Base-by-base conservation (phyloP, 2,329 filamentous ascomycete genomes). In the Botrytis elliptica region DNA sequence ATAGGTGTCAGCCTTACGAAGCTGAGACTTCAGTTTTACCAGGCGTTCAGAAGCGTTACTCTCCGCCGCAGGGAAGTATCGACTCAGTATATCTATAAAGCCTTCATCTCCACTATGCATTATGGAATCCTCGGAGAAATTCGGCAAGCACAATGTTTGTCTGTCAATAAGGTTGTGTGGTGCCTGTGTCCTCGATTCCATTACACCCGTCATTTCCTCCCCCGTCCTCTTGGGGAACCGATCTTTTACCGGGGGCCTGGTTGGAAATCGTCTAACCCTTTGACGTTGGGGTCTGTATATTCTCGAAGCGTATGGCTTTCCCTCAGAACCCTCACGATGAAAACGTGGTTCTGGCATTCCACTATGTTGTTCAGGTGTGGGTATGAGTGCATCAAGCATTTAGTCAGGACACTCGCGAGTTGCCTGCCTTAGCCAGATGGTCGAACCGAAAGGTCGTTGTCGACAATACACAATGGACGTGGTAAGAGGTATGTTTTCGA, bases 21-120 rank as follows among this genome's bases (percentile, higher is more conserved):
- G 82, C 29, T 83, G 82, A 69, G 83, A 81, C 81, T 93, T 93
- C 73, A 93, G 83, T 42, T 83, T 81, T 40, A 91, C 85, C 68
- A 92, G 81, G 68, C 85, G 84, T 80, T 92, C 89, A 62, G 88
- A 84, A 55, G 89, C 89, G 80, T 88, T 87, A 81, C 84, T 90
- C 80, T 92, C 89, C 18, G 84, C 83, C 8, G 83, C 82, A 22
- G 82, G 81, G 72, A 84, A 85, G 78, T 84, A 79, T 44, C 75
- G 74, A n/a, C 74, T 75, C n/a, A 80, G 64, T 9, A 77, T 77
- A 38, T 78, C 73, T 49, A 74, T 75, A 71, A 80, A 81, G 7
- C 79, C 77, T n/a, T 76, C 74, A 59, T 81, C 78, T 9, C 80
- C 79, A 44, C 66, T 71, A 74, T 81, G 80, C 14, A 79, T 49